phyloP scores from a whole-genome alignment of 2,329 filamentous ascomycete genomes.

The Pseudopyrenochaeta lycopersici region DNA sequence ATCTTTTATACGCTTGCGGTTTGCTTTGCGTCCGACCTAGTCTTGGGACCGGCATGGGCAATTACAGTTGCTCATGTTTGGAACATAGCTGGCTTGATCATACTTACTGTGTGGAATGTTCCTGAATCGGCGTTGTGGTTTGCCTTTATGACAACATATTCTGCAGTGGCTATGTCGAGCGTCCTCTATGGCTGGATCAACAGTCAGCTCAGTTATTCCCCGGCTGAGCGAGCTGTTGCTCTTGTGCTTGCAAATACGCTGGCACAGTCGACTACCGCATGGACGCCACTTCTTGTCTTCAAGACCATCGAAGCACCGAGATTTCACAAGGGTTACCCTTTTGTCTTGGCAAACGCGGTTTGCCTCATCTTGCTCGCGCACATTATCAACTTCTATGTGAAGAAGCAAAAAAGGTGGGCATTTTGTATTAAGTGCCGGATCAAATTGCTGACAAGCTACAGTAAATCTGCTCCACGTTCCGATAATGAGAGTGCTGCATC shows the following conservation, averaged over 20 bases:
- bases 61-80: slow-evolving; percentile 62
- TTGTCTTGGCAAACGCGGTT: slow-evolving; percentile 51
- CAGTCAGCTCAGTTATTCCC: slow-evolving; percentile 56
- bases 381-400: slow-evolving; percentile 21
- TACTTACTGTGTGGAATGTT: slow-evolving; percentile 65
- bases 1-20: slow-evolving; percentile 66
- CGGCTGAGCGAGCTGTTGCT: slow-evolving; percentile 59
- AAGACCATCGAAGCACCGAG: slow-evolving; percentile 56
- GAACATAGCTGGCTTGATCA: slow-evolving; percentile 64
- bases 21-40: slow-evolving; percentile 64
- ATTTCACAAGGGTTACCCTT: slow-evolving; percentile 56
- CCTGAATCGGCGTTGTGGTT: slow-evolving; percentile 65
- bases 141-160: slow-evolving; percentile 61
- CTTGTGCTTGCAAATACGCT: slow-evolving; percentile 63
- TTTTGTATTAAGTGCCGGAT: neutral
- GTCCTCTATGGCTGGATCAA: slow-evolving; percentile 67
- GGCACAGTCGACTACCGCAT: slow-evolving; percentile 65
- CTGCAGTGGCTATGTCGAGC: slow-evolving; percentile 62
- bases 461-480: neutral
- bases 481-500: slow-evolving; percentile 17
- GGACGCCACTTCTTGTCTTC: slow-evolving; percentile 64
- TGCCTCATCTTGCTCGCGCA: slow-evolving; percentile 44
- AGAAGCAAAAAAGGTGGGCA: slow-evolving; percentile 18
- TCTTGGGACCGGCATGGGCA: slow-evolving; percentile 63
- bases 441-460: neutral